Percentiles rank a stretch among this genome's conserved stretches.
phyloP scores from a whole-genome alignment of 805 yeast species.

The Diddensiella caesifluorescens region DNA sequence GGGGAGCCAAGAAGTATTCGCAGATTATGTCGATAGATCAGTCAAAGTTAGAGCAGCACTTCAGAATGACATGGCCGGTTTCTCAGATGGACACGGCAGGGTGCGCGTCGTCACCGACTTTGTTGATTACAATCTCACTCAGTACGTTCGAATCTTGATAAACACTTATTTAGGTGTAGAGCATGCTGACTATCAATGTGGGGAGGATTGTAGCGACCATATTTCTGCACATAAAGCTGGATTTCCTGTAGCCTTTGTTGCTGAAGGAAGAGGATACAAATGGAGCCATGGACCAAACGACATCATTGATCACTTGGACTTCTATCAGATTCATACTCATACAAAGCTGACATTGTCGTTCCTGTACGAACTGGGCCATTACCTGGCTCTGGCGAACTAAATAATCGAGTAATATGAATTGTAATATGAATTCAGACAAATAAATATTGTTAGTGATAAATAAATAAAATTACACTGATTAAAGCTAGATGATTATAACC shows the following conservation, averaged over 20 bases:
- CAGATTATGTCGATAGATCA: slow-evolving; percentile 40
- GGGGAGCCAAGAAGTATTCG: slow-evolving; percentile 74
- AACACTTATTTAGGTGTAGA: slow-evolving; percentile 59
- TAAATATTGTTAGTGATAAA: too few relatives aligned
- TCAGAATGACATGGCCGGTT: slow-evolving; percentile 92
- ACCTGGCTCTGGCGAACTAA: too few relatives aligned
- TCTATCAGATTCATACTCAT: slow-evolving; percentile 73
- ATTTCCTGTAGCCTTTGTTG: slow-evolving; percentile 71
- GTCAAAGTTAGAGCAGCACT: slow-evolving; percentile 66
- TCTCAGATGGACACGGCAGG: slow-evolving; percentile 60
- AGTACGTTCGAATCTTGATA: slow-evolving; percentile 55
- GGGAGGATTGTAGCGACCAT: slow-evolving; percentile 88
- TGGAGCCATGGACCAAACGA: slow-evolving; percentile 72
- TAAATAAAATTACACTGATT: too few relatives aligned
- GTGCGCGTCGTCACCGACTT: slow-evolving; percentile 68
- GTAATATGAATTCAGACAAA: too few relatives aligned
- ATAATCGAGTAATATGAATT: too few relatives aligned
- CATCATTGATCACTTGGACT: slow-evolving; percentile 70
- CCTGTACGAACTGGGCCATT: slow-evolving; percentile 57
- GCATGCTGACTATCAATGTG: slow-evolving; percentile 67
- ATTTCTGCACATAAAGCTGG: slow-evolving; percentile 75
- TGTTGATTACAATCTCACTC: slow-evolving; percentile 46
- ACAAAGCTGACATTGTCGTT: slow-evolving; percentile 67
- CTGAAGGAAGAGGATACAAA: slow-evolving; percentile 60
- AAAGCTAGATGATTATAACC: too few relatives aligned